Evolutionary conservation across 345 rosid genomes (phyloP), one percentile per base, ranked within the genome.

Genomic region (Mangifera indica): DNA sequence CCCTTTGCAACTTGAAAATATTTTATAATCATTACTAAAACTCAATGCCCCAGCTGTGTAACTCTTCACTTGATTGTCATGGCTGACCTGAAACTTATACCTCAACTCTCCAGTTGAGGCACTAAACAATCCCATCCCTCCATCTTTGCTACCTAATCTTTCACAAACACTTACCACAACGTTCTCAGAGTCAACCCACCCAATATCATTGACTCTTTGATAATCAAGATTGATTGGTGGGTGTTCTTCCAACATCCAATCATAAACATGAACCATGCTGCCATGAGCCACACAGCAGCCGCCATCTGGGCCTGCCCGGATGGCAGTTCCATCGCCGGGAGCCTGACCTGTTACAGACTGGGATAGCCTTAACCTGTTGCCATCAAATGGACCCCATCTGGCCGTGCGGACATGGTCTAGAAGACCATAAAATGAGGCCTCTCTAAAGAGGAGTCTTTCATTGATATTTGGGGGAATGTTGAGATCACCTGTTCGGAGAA

Each of bases 201-300:
- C 93, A n/a, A 87, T 88, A 72, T 95, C 98, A 76, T 92, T 95
- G 4, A 95, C 93, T 78, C 96, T 86, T 80, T 89, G 99, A 64
- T 91, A 89, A 73, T 95, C 96, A 11, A 95, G 88, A 66, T 89
- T 89, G 11, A 95, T 69, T 8, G 96, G 86, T 10, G 81, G 91
- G 54, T 86, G 94, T 76, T 95, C 97, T 67, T 92, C 98, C 55
- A 92, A 72, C 87, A 75, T 87, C 99, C 99, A 95, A 64, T 95
- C 94, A 52, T 82, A 92, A 44, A 93, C 96, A 52, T 86, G 99
- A 4, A 92, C 99, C 53, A 95, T 74, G 56, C 94, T 89, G 2
- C 99, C 99, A 51, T 95, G 99, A 0, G 93, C 99, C 25, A 95
- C 97, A 53, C 97, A 89, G 77, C 96, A 91, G 10, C 99, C 99